Conservation (phyloP, 2,329 filamentous ascomycete species). For the Sporothrix curviconia region DNA sequence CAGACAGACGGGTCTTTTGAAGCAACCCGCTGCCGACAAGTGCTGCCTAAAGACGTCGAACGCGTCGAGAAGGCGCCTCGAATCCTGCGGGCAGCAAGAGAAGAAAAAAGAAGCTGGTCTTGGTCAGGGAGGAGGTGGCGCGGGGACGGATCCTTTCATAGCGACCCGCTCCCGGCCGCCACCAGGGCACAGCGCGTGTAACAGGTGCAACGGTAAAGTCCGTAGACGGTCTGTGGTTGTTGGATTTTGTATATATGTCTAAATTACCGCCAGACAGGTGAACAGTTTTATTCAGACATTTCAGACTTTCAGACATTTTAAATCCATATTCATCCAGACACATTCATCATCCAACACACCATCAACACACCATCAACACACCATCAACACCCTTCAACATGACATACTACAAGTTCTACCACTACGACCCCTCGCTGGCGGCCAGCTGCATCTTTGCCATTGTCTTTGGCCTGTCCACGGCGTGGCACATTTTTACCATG, state of each 20-base stretch:
- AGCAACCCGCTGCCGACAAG: no score
- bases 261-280: no score
- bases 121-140: no score
- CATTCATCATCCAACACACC: not conserved
- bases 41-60: no score
- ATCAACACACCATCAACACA: not conserved
- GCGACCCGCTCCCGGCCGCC: not conserved
- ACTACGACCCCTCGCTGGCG: not conserved
- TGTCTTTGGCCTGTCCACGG: not conserved
- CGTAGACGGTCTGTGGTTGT: not conserved
- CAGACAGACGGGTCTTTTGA: no score
- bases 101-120: not conserved
- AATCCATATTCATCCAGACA: not conserved
- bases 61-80: no score
- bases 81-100: not conserved
- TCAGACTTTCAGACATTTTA: no score
- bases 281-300: no score
- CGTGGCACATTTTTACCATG: not conserved
- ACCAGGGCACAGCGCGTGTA: no score
- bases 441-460: not conserved
- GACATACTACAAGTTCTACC: not conserved
- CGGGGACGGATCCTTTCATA: not conserved
- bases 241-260: not conserved
- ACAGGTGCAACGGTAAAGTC: no score
- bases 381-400: not conserved